Evolutionary conservation across 2,329 filamentous ascomycete species (phyloP), one percentile per base, ranked within the genome.

Genomic region (Bisporella sp.): DNA sequence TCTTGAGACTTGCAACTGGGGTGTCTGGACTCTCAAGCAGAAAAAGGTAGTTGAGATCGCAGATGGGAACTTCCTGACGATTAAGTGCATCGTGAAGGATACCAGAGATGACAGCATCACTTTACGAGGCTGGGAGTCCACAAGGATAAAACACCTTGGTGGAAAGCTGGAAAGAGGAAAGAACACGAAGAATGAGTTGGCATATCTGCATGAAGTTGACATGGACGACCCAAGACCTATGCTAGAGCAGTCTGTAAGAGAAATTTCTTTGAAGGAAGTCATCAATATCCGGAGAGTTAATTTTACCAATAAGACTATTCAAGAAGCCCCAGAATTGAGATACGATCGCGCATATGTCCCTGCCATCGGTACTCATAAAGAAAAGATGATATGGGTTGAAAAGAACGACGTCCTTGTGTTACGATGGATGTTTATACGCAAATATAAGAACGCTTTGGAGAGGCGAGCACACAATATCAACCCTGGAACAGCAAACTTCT

Each of bases 281-380:
- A 56, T 69, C 3, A 54, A 63, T 1, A 65, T 70, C 9, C 66
- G 77, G 1, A 59, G 61, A 0, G 63, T 87, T 0, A 59, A 71
- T 0, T 64, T 74, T 1, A 87, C 83, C 0, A 88, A 87, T 52
- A 62, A 70, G 0, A 55, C 64, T 0, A 79, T 72, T 33, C 74
- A 75, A 0, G 53, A 33, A 31, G 11, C n/a, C 29, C 44, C 28
- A 37, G 45, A 40, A 47, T 41, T 30, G 6, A 48, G 29, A 47
- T 11, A 21, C 4, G 68, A 42, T 3, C 39, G 40, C 33, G 31
- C 47, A 4, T 4, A 32, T 5, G 9, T 30, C 31, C 21, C 21
- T 21, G 3, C 2, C 21, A 21, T 21, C 21, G 21, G 21, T 21
- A 21, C 21, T 21, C 21, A 21, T 3, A 12, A 31, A 48, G n/a